phyloP scores from a whole-genome alignment of 129 eudicot genomes.

The Flaveria robusta region DNA sequence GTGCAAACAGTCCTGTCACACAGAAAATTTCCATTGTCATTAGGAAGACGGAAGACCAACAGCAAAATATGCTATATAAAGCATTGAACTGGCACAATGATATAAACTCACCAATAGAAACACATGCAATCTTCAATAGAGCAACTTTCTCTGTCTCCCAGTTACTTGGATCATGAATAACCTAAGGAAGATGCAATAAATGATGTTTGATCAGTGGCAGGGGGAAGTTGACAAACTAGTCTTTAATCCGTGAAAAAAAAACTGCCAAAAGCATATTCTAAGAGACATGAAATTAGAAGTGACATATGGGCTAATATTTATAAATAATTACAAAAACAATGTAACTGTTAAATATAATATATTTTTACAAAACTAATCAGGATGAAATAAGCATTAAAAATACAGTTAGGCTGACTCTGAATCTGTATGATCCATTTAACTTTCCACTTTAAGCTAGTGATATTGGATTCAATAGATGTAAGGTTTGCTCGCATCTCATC shows the following conservation, averaged over 20 bases:
- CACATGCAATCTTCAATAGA: conserved; percentile 41
- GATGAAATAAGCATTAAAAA: not conserved
- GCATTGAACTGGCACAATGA: not conserved
- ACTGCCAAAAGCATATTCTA: conserved; percentile 3
- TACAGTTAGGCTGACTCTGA: not conserved
- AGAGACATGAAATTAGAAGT: not conserved
- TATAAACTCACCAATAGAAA: conserved; percentile 49
- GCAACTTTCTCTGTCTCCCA: conserved; percentile 51
- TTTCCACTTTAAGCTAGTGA: not conserved
- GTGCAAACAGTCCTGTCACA: conserved; percentile 56
- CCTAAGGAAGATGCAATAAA: conserved; percentile 34
- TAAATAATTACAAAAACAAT: not conserved
- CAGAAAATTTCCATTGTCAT: conserved; percentile 4
- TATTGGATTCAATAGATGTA: not conserved
- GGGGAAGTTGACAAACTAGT: not conserved
- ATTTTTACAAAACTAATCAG: not conserved
- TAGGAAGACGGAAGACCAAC: conserved; percentile 1
- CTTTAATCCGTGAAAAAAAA: not conserved
- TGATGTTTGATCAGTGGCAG: conserved; percentile 7
- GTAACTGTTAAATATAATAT: not conserved
- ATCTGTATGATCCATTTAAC: not conserved
- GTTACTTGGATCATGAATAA: conserved; percentile 45
- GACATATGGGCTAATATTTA: not conserved
- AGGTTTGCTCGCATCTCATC: too few relatives aligned
- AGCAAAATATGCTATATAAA: not conserved